phyloP scores from a whole-genome alignment of 345 rosid species.

The Jatropha curcas region DNA sequence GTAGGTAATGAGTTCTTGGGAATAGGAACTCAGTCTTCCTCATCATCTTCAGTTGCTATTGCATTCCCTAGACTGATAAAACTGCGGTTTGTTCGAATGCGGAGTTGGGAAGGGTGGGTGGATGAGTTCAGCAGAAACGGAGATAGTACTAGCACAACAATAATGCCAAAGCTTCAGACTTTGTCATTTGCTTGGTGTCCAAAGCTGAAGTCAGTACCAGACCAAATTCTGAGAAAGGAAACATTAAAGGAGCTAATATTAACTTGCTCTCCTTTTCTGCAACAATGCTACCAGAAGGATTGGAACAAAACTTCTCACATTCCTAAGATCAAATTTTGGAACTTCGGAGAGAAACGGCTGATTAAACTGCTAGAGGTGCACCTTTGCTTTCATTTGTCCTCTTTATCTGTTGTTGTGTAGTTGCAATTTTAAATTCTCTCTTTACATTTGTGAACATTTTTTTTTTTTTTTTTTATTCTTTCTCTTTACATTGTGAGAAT shows the following conservation, averaged over 20 bases:
- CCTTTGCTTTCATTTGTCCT: not conserved
- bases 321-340: not conserved
- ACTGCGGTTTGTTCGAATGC: slow-evolving; percentile 5
- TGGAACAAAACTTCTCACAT: slow-evolving; percentile 2
- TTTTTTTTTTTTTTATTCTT: too few relatives aligned
- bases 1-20: not conserved
- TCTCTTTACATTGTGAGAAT: too few relatives aligned
- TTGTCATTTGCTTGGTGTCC: not conserved
- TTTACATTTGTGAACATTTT: not conserved
- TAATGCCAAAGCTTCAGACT: slow-evolving; percentile 3
- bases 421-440: not conserved
- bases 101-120: slow-evolving; percentile 4
- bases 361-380: slow-evolving; percentile 2
- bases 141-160: not conserved
- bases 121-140: too few relatives aligned
- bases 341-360: slow-evolving; percentile 3
- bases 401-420: not conserved
- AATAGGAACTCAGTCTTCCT: not conserved
- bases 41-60: not conserved
- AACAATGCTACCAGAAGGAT: not conserved
- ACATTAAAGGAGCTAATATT: not conserved
- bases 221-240: not conserved
- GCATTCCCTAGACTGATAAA: slow-evolving; percentile 9
- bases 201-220: slow-evolving; percentile 8
- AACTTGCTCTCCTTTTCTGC: not conserved